phyloP scores from a whole-genome alignment of 1,284 basidiomycete species.

The Cutaneotrichosporon cutaneum region DNA sequence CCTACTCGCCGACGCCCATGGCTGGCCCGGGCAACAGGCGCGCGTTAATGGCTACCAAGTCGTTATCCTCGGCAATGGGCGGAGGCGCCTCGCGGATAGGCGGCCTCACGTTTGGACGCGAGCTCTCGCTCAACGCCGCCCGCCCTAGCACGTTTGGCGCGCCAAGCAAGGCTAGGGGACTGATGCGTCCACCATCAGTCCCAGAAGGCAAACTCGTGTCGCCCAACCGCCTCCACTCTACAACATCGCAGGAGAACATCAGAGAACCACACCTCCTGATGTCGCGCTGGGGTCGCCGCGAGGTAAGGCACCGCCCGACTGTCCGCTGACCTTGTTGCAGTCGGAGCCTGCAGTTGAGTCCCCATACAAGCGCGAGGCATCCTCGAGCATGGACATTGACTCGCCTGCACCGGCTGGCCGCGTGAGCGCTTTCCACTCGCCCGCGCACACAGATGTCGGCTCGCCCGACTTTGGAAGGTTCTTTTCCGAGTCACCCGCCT shows the following conservation, averaged over 20 bases:
- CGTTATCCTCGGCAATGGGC: constrained; percentile 2
- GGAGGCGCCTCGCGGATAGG: not conserved
- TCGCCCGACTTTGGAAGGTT: constrained; percentile 48
- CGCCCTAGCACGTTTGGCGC: constrained; percentile 7
- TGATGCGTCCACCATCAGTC: constrained; percentile 44
- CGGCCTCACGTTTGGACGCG: constrained; percentile 39
- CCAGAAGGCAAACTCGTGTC: constrained; percentile 28
- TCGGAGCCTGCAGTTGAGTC: constrained; percentile 22
- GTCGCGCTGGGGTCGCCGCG: constrained; percentile 33
- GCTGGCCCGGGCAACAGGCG: not conserved
- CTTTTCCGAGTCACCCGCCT: constrained; percentile 49
- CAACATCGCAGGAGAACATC: constrained; percentile 40
- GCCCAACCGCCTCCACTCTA: constrained; percentile 42
- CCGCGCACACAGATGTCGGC: constrained; percentile 30
- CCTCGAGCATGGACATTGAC: constrained; percentile 45
- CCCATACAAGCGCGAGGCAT: constrained; percentile 12
- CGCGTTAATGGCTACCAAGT: constrained; percentile 1
- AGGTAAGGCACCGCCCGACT: constrained; percentile 27
- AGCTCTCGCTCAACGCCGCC: constrained; percentile 34
- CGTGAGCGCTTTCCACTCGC: constrained; percentile 14
- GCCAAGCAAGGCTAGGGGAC: constrained; percentile 30
- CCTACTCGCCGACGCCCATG: constrained; percentile 5
- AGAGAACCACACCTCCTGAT: constrained; percentile 30
- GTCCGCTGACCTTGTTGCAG: constrained; percentile 14
- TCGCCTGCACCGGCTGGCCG: constrained; percentile 30